Evolutionary conservation across 73 alveolate genomes (phyloP), one percentile per base, ranked within the genome.

Genomic region (Effrenium voratum): DNA sequence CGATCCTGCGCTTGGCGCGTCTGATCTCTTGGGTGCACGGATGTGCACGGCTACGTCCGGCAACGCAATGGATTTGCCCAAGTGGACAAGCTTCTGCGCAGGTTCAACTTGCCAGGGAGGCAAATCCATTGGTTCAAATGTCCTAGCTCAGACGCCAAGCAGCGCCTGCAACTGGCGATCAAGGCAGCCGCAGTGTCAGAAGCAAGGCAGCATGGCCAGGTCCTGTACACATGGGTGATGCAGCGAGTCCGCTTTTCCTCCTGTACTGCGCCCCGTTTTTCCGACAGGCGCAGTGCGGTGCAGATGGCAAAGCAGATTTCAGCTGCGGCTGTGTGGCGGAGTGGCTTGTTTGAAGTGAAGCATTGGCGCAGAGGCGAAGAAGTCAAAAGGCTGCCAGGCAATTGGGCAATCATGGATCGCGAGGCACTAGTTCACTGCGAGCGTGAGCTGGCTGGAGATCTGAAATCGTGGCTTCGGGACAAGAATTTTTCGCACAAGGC

Each of bases 1-100:
- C 91, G 3, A 45, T 80, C 30, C 0, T 80, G 28, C 66, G 91
- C 8, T 34, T 80, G n/a, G 91, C 91, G 10, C 70, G 68, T 22
- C n/a, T 30, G 91, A n/a, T 34, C 44, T 15, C 10, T 0, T 43
- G 91, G n/a, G n/a, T n/a, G n/a, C n/a, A n/a, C n/a, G n/a, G n/a
- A n/a, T 66, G 45, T 80, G 3, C 91, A 43, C 46, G 91, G 91
- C 72, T 80, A 80, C 30, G 91, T 80, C 43, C 24, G n/a, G 70
- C 41, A 40, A 52, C 4, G 45, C 34, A 32, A 70, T 19, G 90
- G 90, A 1, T 44, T 41, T 12, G 46, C 22, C 30, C 91, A 24
- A 1, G 70, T 80, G 44, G 70, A 45, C 68, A 44, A 10, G 70
- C 68, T 80, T 16, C 49, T 80, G 45, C 46, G 45, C 44, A 40